A percentile compares a stretch with the other conserved stretches of the same genome.
Evolutionary conservation across 2,329 filamentous ascomycete species (phyloP).

Genomic region (Purpureocillium lavendulum): DNA sequence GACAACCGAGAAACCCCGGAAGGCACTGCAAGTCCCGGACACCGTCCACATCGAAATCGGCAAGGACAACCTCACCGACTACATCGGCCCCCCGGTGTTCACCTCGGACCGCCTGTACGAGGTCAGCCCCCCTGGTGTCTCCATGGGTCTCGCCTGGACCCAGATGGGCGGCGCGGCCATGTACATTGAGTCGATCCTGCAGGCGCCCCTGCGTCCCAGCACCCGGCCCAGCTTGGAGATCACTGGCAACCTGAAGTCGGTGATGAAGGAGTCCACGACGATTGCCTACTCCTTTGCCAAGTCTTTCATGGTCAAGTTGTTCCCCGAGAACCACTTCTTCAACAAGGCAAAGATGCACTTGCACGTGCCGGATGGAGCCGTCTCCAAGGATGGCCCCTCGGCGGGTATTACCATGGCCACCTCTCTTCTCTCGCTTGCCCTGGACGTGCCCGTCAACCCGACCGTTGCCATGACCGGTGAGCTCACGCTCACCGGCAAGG

Average conservation of each 20-base stretch:
- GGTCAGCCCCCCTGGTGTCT: constrained; percentile 82
- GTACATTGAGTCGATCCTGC: constrained; percentile 94
- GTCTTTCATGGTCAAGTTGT: constrained; percentile 74
- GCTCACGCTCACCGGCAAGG: constrained; percentile 92
- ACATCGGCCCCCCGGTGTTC: constrained; percentile 91
- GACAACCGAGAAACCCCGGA: constrained; percentile 59
- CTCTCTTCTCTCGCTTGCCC: constrained; percentile 73
- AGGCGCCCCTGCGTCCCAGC: constrained; percentile 65
- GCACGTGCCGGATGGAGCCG: constrained; percentile 93
- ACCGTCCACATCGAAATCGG: constrained; percentile 77
- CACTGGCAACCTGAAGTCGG: constrained; percentile 87
- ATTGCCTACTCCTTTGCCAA: constrained; percentile 98
- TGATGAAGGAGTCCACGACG: constrained; percentile 95
- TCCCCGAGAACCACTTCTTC: constrained; percentile 89
- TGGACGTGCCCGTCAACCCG: constrained; percentile 70
- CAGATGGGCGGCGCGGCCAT: constrained; percentile 93
- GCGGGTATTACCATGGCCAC: constrained; percentile 99
- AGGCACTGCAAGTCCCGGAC: constrained; percentile 76
- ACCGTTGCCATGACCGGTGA: constrained; percentile 97
- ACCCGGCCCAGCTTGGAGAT: constrained; percentile 78
- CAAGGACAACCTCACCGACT: constrained; percentile 90
- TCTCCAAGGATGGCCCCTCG: constrained; percentile 87
- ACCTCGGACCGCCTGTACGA: constrained; percentile 95
- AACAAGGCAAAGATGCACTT: constrained; percentile 92
- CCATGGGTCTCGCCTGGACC: constrained; percentile 98